A percentile compares a stretch with the other conserved stretches of the same genome.
Conservation (phyloP, 2,329 filamentous ascomycete genomes). For the Diaporthe capsici region DNA sequence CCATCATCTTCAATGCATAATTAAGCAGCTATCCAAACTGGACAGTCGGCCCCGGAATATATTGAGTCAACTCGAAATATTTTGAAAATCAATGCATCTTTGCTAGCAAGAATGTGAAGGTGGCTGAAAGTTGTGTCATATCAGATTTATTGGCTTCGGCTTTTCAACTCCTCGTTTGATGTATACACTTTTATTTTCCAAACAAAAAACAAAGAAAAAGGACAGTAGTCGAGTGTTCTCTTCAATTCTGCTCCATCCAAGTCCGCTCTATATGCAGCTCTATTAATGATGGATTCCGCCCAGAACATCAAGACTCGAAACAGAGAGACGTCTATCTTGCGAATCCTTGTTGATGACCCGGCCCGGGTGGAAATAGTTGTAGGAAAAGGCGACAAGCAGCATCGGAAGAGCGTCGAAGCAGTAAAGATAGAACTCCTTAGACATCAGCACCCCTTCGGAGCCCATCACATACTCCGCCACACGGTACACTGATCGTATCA, state of each 20-base stretch:
- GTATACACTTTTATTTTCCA: background rate
- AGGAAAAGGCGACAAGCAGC: slow-evolving; percentile 16
- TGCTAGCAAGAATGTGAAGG: too few relatives aligned
- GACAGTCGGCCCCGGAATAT: too few relatives aligned
- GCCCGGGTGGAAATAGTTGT: slow-evolving; percentile 5
- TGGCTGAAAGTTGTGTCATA: too few relatives aligned
- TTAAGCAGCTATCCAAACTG: too few relatives aligned
- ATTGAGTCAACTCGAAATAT: too few relatives aligned
- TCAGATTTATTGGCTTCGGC: background rate
- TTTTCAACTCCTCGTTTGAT: background rate
- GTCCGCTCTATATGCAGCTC: background rate
- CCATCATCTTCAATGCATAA: too few relatives aligned
- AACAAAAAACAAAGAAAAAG: background rate
- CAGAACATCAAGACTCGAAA: background rate
- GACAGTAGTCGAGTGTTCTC: background rate
- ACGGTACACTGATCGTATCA: slow-evolving; percentile 17
- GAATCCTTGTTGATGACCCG: slow-evolving; percentile 2
- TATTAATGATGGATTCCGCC: background rate
- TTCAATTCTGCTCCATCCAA: background rate
- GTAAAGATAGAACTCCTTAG: slow-evolving; percentile 25
- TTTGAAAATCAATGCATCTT: too few relatives aligned
- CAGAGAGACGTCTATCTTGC: background rate
- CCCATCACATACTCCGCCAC: slow-evolving; percentile 15
- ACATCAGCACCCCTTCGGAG: background rate
- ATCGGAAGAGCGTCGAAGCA: slow-evolving; percentile 10